Conservation (phyloP, 148 eudicot species). For the Cornus florida region DNA sequence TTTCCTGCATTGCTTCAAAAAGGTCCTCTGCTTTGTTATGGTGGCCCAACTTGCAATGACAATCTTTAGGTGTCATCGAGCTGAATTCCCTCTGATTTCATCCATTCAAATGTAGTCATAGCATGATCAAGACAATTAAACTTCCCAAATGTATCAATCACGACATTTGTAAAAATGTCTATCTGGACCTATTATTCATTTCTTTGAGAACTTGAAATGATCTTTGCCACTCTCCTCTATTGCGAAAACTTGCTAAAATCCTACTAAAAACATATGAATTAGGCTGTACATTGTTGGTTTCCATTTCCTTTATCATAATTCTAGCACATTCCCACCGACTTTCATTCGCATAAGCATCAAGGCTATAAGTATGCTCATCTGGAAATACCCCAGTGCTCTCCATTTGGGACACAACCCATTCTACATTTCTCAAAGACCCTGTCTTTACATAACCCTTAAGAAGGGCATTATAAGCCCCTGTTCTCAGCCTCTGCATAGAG, state of each 20-base stretch:
- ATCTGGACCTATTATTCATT: slow-evolving; percentile 82
- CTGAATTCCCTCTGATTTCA: slow-evolving; percentile 76
- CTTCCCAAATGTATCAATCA: slow-evolving; percentile 96
- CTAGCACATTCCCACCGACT: slow-evolving; percentile 98
- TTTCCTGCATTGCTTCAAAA: slow-evolving; percentile 72
- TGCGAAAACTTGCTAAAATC: slow-evolving; percentile 78
- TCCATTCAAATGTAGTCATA: slow-evolving; percentile 72
- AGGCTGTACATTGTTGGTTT: slow-evolving; percentile 62
- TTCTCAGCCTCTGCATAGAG: slow-evolving; percentile 72
- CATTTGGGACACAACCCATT: slow-evolving; percentile 75
- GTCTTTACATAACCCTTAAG: slow-evolving; percentile 79
- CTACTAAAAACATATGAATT: slow-evolving; percentile 76
- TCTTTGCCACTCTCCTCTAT: slow-evolving; percentile 92
- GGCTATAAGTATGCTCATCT: slow-evolving; percentile 82
- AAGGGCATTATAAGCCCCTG: slow-evolving; percentile 87
- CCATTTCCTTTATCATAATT: slow-evolving; percentile 92
- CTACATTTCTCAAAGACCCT: slow-evolving; percentile 76
- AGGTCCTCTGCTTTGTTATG: slow-evolving; percentile 71
- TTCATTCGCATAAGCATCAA: slow-evolving; percentile 83
- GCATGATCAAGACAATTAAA: slow-evolving; percentile 89
- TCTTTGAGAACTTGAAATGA: slow-evolving; percentile 87
- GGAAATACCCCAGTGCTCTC: slow-evolving; percentile 74
- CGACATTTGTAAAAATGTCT: slow-evolving; percentile 73
- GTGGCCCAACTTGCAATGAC: slow-evolving; percentile 76
- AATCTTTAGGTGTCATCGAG: slow-evolving; percentile 88